Evolutionary conservation across 2,329 filamentous ascomycete genomes (phyloP).

Genomic region (Pseudogymnoascus destructans): DNA sequence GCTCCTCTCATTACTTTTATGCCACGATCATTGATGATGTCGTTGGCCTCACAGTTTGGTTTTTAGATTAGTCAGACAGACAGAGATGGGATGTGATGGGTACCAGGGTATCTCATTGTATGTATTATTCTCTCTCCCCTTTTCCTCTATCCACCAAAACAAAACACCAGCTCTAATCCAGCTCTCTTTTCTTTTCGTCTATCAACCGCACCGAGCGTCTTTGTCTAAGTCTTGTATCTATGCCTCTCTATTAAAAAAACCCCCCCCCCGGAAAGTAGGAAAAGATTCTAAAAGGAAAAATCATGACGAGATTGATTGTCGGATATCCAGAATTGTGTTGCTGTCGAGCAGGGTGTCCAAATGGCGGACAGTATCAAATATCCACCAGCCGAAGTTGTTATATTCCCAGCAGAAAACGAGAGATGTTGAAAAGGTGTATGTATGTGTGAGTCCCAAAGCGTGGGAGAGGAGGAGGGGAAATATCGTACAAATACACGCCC

Average conservation of each 20-base stretch:
- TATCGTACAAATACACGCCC: neutral
- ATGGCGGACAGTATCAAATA: neutral
- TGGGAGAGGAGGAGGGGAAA: neutral
- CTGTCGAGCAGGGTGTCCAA: neutral
- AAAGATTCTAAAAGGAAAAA: neutral
- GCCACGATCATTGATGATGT: neutral
- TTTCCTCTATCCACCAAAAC: neutral
- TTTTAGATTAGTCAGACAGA: neutral
- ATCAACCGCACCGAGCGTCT: slow-evolving; percentile 1
- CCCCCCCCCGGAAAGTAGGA: neutral
- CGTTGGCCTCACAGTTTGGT: neutral
- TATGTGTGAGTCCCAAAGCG: neutral
- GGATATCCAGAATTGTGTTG: neutral
- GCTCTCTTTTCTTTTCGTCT: neutral
- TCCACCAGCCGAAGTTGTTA: neutral
- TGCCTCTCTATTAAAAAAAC: neutral
- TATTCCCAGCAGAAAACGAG: neutral
- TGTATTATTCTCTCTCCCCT: neutral
- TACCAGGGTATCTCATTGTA: slow-evolving; percentile 7
- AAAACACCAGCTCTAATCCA: neutral
- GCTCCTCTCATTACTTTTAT: neutral
- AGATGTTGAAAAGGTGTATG: neutral
- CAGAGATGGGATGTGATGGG: neutral
- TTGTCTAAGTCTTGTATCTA: neutral
- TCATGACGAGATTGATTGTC: neutral